Base-by-base conservation (phyloP, 257 asterid genomes). In the Mentha longifolia region DNA sequence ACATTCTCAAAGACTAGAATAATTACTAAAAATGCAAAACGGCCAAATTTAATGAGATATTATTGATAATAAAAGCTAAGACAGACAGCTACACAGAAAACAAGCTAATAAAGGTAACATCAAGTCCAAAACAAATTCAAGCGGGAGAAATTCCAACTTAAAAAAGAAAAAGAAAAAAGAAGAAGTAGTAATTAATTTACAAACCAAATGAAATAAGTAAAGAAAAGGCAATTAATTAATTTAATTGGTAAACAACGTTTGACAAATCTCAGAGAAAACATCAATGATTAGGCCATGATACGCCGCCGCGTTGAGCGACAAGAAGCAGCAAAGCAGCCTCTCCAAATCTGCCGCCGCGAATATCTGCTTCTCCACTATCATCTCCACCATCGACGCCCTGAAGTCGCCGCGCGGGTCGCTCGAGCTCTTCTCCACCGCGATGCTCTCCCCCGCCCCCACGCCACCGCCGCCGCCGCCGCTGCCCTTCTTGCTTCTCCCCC, bases 371-470 rank as follows among this genome's bases (percentile, higher is more conserved):
- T 89, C 92, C 51, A 85, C 61, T 31, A 91, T 89, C 97, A 91
- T 91, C 77, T 91, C 96, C 86, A 89, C 82, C 91, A 89, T 91
- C 55, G 97, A 91, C 63, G 74, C 84, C 75, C 91, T 87, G 75
- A 91, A 91, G 62, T 91, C 97, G 6, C 82, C 62, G 17, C 73
- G 52, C 0, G 97, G 97, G 63, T 91, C 97, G 11, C 61, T 70
- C 71, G 97, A 68, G 12, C 76, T 77, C 84, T 84, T 91, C 91
- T 85, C 92, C 70, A 85, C 89, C 41, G 94, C 92, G 25, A 68
- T 66, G 55, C 89, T 76, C 61, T 76, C 91, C 51, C 50, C 88
- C 79, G 16, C 45, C 78, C 19, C 35, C 2, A 35, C 10, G 39
- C 0, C 3, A 28, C 62, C 51, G 13, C 30, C 41, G n/a, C n/a